phyloP scores from a whole-genome alignment of 805 yeast genomes.

The Danielozyma ontarioensis region DNA sequence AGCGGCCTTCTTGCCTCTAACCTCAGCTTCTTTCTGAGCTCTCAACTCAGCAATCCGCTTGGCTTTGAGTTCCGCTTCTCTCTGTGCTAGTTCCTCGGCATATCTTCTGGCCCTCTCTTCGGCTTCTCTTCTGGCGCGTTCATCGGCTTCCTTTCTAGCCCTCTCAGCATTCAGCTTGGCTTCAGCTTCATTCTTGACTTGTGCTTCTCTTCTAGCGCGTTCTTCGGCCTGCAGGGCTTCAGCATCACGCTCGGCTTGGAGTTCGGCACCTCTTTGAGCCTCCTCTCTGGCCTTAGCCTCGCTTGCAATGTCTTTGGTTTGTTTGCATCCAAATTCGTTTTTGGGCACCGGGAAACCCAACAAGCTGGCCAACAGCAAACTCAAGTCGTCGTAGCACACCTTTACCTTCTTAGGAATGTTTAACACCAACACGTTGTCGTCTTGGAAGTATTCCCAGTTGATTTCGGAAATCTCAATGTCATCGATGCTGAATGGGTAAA shows the following conservation, averaged over 20 bases:
- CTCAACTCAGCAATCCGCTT: slow-evolving; percentile 4
- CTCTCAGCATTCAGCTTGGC: slow-evolving; percentile 1
- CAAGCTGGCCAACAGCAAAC: not conserved
- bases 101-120: slow-evolving; percentile 3
- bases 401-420: slow-evolving; percentile 28
- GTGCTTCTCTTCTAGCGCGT: slow-evolving; percentile 1
- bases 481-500: slow-evolving; percentile 24
- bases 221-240: not conserved
- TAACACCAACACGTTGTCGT: slow-evolving; percentile 28
- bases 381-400: slow-evolving; percentile 8
- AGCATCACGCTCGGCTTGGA: not conserved
- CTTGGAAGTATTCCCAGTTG: slow-evolving; percentile 27
- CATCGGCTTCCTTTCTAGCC: slow-evolving; percentile 1
- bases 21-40: slow-evolving; percentile 4
- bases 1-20: slow-evolving; percentile 4
- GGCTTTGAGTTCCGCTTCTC: slow-evolving; percentile 5
- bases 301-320: not conserved
- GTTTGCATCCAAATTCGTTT: not conserved
- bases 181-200: slow-evolving; percentile 5
- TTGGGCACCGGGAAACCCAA: not conserved
- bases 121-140: slow-evolving; percentile 4
- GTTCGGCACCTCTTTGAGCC: slow-evolving; percentile 1
- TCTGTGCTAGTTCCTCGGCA: slow-evolving; percentile 2
- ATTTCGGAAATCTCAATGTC: slow-evolving; percentile 28
- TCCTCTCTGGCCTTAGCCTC: slow-evolving; percentile 2